Conservation (phyloP, 768 basidiomycete species). For the Bullera alba region DNA sequence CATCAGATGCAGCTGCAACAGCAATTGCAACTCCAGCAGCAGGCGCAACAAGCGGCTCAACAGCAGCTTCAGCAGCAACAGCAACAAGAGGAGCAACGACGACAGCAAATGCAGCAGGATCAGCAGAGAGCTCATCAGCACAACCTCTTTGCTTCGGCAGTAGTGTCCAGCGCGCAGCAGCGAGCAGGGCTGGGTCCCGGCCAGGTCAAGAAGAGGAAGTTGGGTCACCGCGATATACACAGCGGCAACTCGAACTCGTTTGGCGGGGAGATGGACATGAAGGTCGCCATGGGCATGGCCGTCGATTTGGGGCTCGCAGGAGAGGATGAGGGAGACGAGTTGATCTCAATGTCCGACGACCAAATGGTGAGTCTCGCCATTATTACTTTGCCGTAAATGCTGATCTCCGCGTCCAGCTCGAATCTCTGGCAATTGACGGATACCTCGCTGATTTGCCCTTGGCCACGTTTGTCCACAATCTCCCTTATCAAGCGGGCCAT, state of each 20-base stretch:
- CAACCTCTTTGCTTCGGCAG: background rate
- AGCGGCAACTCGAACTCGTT: constrained; percentile 4
- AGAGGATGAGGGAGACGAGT: constrained; percentile 39
- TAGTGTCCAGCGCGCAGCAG: background rate
- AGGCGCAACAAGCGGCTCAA: background rate
- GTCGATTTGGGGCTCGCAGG: constrained; percentile 36
- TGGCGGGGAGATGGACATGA: constrained; percentile 32
- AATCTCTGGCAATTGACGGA: constrained; percentile 39
- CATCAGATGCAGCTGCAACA: constrained; percentile 2
- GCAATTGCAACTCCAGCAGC: background rate
- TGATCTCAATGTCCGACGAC: constrained; percentile 35
- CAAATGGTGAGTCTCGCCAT: constrained; percentile 32
- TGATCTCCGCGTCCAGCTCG: constrained; percentile 19
- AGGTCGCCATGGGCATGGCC: constrained; percentile 38
- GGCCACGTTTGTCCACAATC: constrained; percentile 33
- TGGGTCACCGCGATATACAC: constrained; percentile 18
- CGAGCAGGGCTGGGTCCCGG: background rate
- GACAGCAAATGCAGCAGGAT: background rate
- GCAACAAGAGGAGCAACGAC: background rate
- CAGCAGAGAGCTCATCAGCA: background rate
- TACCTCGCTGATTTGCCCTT: constrained; percentile 41
- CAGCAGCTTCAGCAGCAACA: constrained; percentile 4
- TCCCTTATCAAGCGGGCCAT: constrained; percentile 23
- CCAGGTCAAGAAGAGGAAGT: constrained; percentile 40
- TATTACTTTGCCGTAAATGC: background rate